A percentile compares a stretch with the other conserved stretches of the same genome.
Conservation (phyloP, 139 green algal species). For the Yamagishiella unicocca region DNA sequence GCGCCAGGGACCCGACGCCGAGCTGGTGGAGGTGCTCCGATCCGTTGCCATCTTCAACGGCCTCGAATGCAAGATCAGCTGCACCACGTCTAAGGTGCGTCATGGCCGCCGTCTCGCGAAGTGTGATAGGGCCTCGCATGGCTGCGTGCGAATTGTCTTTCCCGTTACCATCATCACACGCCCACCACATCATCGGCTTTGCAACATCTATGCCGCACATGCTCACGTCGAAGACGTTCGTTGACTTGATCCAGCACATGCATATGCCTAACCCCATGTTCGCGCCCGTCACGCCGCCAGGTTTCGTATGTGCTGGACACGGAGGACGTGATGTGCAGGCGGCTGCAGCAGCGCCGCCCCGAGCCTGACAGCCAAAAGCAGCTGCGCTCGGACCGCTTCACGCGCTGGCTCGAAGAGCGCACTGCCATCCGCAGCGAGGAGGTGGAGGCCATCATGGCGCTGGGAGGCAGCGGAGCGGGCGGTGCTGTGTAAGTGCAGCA, state of each 20-base stretch:
- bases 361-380: slow-evolving; percentile 33
- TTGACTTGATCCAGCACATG: no score
- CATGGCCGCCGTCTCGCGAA: neutral
- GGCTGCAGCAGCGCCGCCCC: neutral
- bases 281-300: slow-evolving; percentile 31
- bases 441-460: slow-evolving; percentile 31
- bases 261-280: neutral
- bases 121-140: no score
- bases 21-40: slow-evolving; percentile 52
- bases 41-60: slow-evolving; percentile 81
- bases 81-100: slow-evolving; percentile 73
- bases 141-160: no score
- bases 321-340: slow-evolving; percentile 87
- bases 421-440: slow-evolving; percentile 29
- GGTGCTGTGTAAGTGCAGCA: neutral
- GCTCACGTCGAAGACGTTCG: no score
- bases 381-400: slow-evolving; percentile 46
- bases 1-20: neutral
- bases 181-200: no score
- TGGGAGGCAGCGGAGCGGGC: neutral
- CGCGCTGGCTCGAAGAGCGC: slow-evolving; percentile 43
- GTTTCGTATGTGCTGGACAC: slow-evolving; percentile 97
- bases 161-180: no score
- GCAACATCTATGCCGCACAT: no score
- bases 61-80: slow-evolving; percentile 96